phyloP scores from a whole-genome alignment of 768 basidiomycete species.

The Trametopsis cervina region DNA sequence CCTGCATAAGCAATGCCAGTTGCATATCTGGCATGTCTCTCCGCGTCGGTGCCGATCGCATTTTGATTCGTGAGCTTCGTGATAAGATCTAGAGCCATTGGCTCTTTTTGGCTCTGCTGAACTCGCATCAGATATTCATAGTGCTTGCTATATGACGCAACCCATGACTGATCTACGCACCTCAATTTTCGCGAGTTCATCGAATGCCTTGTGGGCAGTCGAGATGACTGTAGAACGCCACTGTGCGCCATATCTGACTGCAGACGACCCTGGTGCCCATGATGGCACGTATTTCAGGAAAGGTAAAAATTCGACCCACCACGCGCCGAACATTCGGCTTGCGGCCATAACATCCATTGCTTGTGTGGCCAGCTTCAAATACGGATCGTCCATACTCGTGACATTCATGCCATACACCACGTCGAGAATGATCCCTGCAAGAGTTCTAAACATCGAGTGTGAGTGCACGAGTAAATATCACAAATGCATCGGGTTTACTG shows the following conservation, averaged over 20 bases:
- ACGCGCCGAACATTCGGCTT: background rate
- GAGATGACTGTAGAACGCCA: background rate
- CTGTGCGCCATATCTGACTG: background rate
- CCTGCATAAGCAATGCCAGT: background rate
- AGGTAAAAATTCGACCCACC: constrained; percentile 2
- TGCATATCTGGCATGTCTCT: background rate
- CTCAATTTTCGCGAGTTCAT: background rate
- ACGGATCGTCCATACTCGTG: background rate
- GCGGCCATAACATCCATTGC: background rate
- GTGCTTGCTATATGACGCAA: too few species aligned
- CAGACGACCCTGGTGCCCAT: background rate
- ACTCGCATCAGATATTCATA: too few species aligned
- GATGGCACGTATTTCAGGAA: background rate
- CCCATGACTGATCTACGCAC: too few species aligned
- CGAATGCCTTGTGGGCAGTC: constrained; percentile 5
- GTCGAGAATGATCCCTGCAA: constrained; percentile 5
- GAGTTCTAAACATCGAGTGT: background rate
- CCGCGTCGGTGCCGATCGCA: background rate
- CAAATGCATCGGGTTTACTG: constrained; percentile 4
- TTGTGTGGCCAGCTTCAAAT: background rate
- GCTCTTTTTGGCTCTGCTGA: background rate
- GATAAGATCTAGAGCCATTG: background rate
- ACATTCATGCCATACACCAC: constrained; percentile 7
- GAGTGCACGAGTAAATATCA: background rate
- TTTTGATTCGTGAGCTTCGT: background rate